Evolutionary conservation across 768 basidiomycete species (phyloP), one percentile per base, ranked within the genome.

Genomic region (Russula emetica): DNA sequence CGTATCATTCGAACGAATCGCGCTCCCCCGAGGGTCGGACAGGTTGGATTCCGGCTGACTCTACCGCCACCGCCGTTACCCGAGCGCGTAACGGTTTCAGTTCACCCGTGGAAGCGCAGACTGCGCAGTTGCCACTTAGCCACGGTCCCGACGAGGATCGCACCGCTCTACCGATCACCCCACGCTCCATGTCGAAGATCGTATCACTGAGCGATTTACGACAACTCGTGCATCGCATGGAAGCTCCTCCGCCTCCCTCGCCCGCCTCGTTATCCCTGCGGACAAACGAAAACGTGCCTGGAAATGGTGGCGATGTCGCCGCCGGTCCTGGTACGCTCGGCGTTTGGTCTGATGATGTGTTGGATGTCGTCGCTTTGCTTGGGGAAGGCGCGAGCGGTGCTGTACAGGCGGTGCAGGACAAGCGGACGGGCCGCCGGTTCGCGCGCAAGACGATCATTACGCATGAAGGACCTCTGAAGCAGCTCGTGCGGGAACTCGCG

Each of bases 351-450:
- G 88, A 90, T 71, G 81, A 80, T 55, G 75, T 83, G 61, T 78
- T 95, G 51, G 86, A 91, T 62, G 87, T 88, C 64, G 63, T 92
- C 5, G 74, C 77, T 11, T 80, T 88, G 56, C 77, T 97, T 0
- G 94, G 94, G 16, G 92, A 95, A 67, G 94, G 94, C 30, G 90
- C 92, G 60, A 91, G 93, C 28, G 94, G 94, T 30, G 91, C 91
- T 10, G 94, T 97, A 14, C 85, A 94, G 71, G 90, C 90, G 73
- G 94, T 95, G 40, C 82, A 77, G 73, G 90, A 94, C 71, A 86
- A 80, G 70, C 84, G 86, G 60, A 87, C 83, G 0, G 82, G 82
- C n/a, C 78, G 79, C 70, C 81, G 92, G 66, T 85, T 94, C 82
- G 94, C 94, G 6, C 85, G 92, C 70, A 97, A 97, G 78, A 90